Evolutionary conservation across 2,329 filamentous ascomycete species (phyloP), one percentile per base, ranked within the genome.

Genomic region (Ophiostoma sp.): DNA sequence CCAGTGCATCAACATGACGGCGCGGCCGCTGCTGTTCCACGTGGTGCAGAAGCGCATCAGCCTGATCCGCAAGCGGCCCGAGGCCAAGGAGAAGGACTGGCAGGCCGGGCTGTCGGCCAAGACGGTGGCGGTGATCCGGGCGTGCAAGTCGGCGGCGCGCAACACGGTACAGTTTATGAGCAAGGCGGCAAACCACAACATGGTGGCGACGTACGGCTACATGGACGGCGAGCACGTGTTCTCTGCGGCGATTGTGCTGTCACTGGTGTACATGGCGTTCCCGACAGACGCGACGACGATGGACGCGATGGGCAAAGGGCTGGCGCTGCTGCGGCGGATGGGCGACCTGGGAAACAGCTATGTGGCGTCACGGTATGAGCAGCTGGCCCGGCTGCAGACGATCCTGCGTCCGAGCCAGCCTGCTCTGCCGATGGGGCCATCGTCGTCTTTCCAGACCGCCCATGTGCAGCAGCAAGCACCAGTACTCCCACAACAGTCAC

Each of bases 1-100:
- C 72, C 84, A 85, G 62, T 86, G 85, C 74, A 81, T 86, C 74
- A 85, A 86, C 73, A 86, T 87, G 84, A 85, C 84, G 0, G 83
- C 81, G 0, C 78, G 85, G 4, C 85, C 85, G 0, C 76, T 86
- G 33, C 78, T 87, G 0, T 85, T 86, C 71, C 81, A 85, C 72
- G 81, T 86, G 2, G 83, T 85, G 8, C 82, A 85, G 74, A 79
- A 80, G 62, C 80, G 83, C 4, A 77, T 86, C 0, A 77, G 80
- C 67, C 69, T 72, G 20, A 73, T 74, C 23, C 75, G 77, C 27
- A 77, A 23, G 77, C 5, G 69, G 76, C 2, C 31, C 17, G 17
- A 6, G 5, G 27, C 36, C n/a, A 57, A 31, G 13, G 77, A 79
- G 33, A 74, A 75, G 5, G 80, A 82, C 71, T 85, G 84, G 83